These are phyloP conservation scores for Sequoia sempervirens DNA, from an alignment of 75 land plant species.

Conservation along the genomic window DNA sequence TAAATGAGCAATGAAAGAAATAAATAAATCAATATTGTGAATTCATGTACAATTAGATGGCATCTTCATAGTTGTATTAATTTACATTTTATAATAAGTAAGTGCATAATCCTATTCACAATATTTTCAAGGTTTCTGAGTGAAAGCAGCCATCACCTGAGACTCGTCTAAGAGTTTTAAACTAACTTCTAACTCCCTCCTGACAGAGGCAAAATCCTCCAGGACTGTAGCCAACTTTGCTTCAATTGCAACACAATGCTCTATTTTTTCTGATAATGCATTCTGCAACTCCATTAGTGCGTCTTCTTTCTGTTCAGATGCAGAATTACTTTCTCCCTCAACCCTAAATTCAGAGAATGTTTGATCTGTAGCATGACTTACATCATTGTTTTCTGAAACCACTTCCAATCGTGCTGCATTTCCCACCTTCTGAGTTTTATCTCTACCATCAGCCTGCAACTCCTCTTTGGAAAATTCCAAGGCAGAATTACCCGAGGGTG, in stretches of 20 bases:
- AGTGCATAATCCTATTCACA: neutral
- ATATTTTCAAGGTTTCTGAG: neutral
- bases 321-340: conserved; percentile 13
- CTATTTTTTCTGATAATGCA: conserved; percentile 52
- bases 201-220: conserved; percentile 54
- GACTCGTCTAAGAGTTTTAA: conserved; percentile 84
- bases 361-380: neutral
- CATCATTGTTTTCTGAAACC: conserved; percentile 15
- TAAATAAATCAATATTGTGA: neutral
- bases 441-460: conserved; percentile 20
- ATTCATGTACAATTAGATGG: neutral
- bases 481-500: conserved; percentile 49
- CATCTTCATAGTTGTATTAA: neutral
- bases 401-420: conserved; percentile 7
- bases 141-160: conserved; percentile 49
- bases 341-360: neutral
- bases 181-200: conserved; percentile 63
- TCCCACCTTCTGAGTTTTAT: conserved; percentile 20
- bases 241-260: conserved; percentile 44
- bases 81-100: neutral
- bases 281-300: conserved; percentile 41
- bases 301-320: conserved; percentile 29
- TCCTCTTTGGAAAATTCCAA: conserved; percentile 40
- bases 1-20: neutral
- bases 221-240: conserved; percentile 42